A percentile compares a stretch with the other conserved stretches of the same genome.
phyloP scores from a whole-genome alignment of 352 stramenopile species.

The Globisporangium spinosum region DNA sequence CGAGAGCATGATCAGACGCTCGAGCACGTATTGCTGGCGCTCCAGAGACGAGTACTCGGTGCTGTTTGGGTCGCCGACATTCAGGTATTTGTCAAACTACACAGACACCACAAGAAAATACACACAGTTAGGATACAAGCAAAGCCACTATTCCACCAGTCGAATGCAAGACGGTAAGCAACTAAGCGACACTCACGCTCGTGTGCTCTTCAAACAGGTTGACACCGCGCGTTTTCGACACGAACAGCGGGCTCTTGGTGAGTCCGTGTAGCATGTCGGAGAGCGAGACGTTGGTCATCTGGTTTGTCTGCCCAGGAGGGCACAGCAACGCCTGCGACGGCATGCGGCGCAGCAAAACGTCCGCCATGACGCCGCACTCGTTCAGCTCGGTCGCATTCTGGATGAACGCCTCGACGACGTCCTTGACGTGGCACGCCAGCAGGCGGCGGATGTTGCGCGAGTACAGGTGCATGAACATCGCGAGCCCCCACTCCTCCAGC shows the following conservation, averaged over 20 bases:
- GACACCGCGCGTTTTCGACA: conserved; percentile 68
- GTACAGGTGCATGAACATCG: conserved; percentile 87
- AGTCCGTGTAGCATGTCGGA: conserved; percentile 69
- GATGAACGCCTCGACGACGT: conserved; percentile 77
- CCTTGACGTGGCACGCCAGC: conserved; percentile 81
- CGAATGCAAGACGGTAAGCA: not conserved
- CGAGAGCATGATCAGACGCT: conserved; percentile 82
- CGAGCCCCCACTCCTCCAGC: conserved; percentile 68
- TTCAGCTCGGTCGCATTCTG: conserved; percentile 81
- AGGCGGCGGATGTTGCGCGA: conserved; percentile 77
- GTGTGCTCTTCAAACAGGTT: conserved; percentile 80
- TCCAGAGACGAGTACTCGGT: conserved; percentile 73
- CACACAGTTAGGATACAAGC: conserved; percentile 4
- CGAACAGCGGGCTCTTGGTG: conserved; percentile 65
- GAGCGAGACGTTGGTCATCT: conserved; percentile 83
- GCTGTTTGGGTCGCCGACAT: conserved; percentile 68
- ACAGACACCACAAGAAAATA: conserved; percentile 11
- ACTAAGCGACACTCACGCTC: conserved; percentile 42
- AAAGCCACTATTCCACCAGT: not conserved
- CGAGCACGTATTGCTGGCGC: conserved; percentile 79
- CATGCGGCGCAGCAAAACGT: conserved; percentile 69
- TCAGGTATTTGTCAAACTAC: conserved; percentile 88
- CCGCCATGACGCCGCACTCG: conserved; percentile 71
- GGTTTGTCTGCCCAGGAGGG: conserved; percentile 61
- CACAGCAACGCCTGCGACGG: conserved; percentile 73